Evolutionary conservation across 2,329 filamentous ascomycete genomes (phyloP).

Genomic region (Trichoderma afroharzianum): DNA sequence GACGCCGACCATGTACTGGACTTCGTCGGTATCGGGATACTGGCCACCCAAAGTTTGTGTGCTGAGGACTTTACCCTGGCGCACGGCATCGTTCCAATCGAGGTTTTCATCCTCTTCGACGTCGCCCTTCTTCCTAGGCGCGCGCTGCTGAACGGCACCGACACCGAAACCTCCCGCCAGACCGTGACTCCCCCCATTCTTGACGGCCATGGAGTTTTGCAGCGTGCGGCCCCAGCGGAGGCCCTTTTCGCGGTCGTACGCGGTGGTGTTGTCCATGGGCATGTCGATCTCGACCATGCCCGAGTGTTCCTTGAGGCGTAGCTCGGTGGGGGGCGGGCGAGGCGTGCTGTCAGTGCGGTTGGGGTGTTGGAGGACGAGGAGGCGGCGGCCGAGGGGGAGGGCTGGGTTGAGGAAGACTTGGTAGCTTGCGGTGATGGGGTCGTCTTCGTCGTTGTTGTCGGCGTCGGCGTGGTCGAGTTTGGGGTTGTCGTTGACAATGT

Average conservation of each 20-base stretch:
- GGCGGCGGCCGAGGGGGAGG: conserved; percentile 57
- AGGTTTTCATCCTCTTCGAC: conserved; percentile 46
- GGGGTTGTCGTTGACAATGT: conserved; percentile 21
- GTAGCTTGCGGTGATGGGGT: conserved; percentile 73
- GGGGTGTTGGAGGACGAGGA: conserved; percentile 86
- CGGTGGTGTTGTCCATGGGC: conserved; percentile 66
- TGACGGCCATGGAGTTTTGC: conserved; percentile 54
- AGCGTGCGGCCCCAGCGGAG: conserved; percentile 78
- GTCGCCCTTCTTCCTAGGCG: conserved; percentile 38
- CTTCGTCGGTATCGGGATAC: conserved; percentile 64
- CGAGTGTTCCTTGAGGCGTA: conserved; percentile 77
- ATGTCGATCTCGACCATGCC: conserved; percentile 91
- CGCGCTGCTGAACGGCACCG: conserved; percentile 43
- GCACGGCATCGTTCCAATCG: conserved; percentile 65
- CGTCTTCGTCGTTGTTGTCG: conserved; percentile 31
- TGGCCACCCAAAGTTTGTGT: conserved; percentile 85
- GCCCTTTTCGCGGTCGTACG: conserved; percentile 83
- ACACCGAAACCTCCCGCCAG: conserved; percentile 71
- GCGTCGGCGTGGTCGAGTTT: neutral
- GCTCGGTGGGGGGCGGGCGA: conserved; percentile 57
- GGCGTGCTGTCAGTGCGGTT: conserved; percentile 62
- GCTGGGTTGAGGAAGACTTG: conserved; percentile 80
- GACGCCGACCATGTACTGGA: conserved; percentile 88
- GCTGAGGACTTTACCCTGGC: conserved; percentile 67
- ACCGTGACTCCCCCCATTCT: conserved; percentile 64